Percentiles rank a stretch among this genome's conserved stretches.
Evolutionary conservation across 129 eudicot species (phyloP).

Genomic region (Oenanthe sinensis): DNA sequence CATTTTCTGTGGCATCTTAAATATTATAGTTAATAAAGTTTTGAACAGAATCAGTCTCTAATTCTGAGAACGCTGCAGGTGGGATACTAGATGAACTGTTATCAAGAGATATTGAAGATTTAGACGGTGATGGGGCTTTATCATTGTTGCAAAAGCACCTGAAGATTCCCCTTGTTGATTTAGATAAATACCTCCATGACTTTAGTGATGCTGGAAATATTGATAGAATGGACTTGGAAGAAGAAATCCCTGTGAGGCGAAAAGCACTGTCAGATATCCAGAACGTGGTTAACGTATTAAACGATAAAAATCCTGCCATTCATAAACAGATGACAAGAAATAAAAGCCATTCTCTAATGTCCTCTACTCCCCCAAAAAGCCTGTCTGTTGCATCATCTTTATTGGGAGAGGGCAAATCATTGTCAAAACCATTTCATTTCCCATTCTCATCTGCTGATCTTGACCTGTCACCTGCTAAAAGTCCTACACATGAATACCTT

Average conservation of each 20-base stretch:
- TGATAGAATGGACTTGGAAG: conserved; percentile 26
- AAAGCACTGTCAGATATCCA: conserved; percentile 19
- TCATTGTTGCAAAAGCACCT: conserved; percentile 46
- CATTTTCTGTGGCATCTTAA: not conserved
- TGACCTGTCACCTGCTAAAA: conserved; percentile 25
- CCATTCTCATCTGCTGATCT: conserved; percentile 44
- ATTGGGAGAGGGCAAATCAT: conserved; percentile 33
- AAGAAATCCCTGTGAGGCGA: conserved; percentile 19
- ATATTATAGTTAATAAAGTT: not conserved
- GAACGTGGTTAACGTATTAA: conserved; percentile 19
- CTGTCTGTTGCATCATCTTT: conserved; percentile 44
- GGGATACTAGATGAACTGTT: conserved; percentile 42
- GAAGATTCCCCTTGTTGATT: conserved; percentile 48
- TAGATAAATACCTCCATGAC: conserved; percentile 39
- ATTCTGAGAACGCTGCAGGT: conserved; percentile 16
- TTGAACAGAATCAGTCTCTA: conserved; percentile 13
- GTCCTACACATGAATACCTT: conserved; percentile 18
- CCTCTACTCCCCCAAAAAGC: conserved; percentile 53
- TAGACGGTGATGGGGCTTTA: conserved; percentile 43
- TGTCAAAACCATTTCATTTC: conserved; percentile 34
- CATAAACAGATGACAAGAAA: conserved; percentile 19
- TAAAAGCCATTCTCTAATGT: conserved; percentile 20
- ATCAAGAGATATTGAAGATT: conserved; percentile 32
- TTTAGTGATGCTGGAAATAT: conserved; percentile 27
- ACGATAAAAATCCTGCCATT: conserved; percentile 18